A percentile compares a stretch with the other conserved stretches of the same genome.
These are phyloP conservation scores for Termitomyces sp. DNA, from an alignment of 1,284 basidiomycete genomes.

Conservation along the genomic window DNA sequence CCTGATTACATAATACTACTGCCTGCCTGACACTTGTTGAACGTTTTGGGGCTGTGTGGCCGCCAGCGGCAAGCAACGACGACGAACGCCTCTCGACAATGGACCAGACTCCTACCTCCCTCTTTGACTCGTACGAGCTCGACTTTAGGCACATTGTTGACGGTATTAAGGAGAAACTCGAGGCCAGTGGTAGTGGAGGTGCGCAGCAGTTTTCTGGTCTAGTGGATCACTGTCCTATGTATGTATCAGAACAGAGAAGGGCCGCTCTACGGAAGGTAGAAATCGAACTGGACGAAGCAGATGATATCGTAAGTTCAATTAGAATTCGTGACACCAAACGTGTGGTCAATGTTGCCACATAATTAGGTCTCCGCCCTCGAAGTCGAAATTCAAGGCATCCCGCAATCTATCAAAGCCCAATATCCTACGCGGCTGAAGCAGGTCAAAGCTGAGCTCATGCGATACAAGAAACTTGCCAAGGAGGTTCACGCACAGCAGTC, in stretches of 20 bases:
- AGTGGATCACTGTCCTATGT: not conserved
- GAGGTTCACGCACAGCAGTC: constrained; percentile 52
- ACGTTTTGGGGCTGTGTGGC: not conserved
- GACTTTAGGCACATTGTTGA: constrained; percentile 63
- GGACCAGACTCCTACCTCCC: constrained; percentile 63
- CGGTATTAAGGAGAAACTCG: constrained; percentile 60
- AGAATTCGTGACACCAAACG: not conserved
- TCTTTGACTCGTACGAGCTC: constrained; percentile 71
- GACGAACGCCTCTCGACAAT: constrained; percentile 30
- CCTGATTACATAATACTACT: not conserved
- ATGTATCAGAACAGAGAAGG: constrained; percentile 70
- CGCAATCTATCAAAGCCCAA: constrained; percentile 69
- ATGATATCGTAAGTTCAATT: constrained; percentile 72
- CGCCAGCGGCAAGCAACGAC: not conserved
- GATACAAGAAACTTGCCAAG: constrained; percentile 72
- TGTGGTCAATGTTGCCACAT: not conserved
- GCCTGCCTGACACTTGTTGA: not conserved
- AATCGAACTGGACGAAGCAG: constrained; percentile 91
- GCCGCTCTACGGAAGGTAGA: constrained; percentile 79
- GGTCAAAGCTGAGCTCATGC: constrained; percentile 64
- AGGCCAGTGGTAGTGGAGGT: constrained; percentile 59
- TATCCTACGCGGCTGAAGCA: constrained; percentile 66
- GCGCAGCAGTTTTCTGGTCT: constrained; percentile 14
- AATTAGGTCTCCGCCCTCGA: constrained; percentile 92
- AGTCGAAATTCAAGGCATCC: constrained; percentile 90